Base-by-base conservation (phyloP, 179 eudicot species). In the Amaranthus tricolor region DNA sequence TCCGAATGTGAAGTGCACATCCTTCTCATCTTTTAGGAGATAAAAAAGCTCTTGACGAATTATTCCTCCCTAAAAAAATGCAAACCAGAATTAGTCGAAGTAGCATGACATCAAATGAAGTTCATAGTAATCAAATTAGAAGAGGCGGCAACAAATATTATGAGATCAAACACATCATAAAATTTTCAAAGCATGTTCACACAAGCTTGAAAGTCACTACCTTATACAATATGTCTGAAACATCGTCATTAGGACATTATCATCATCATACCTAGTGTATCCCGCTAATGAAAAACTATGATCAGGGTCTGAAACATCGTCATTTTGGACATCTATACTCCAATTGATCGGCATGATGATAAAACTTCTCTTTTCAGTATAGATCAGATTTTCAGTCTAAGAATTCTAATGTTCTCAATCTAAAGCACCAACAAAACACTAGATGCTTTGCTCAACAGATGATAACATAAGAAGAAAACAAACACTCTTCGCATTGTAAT, bases 41-140 rank as follows among this genome's bases (percentile, higher is more conserved):
- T 90, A 89, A 74, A 83, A 94, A 13, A 94, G 85, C 80, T 89
- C 97, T 77, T 90, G 98, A 52, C 98, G 94, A 68, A 92, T 86
- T 9, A 76, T 77, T 77, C 98, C 98, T 68, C 97, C 97, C 98
- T 94, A 77, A 31, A 74, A 19, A 60, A 57, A 62, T 17, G 56
- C 5, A 48, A 68, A 31, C 21, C 15, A 16, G 15, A 64, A 15
- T 31, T 19, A 47, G 48, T 57, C n/a, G 6, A 66, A 61, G 59
- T 68, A 49, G 57, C 64, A 57, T 45, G 53, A 67, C 43, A 58
- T 31, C 40, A 31, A 31, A 31, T 31, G 40, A 31, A 31, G 40
- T 31, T 31, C 40, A 31, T 31, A 31, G 40, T 31, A 31, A 58
- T 16, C 52, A 48, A 51, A 73, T 21, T 47, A 43, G 21, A 21